Evolutionary conservation across 2,329 filamentous ascomycete species (phyloP).

Genomic region (Talaromyces sp.): DNA sequence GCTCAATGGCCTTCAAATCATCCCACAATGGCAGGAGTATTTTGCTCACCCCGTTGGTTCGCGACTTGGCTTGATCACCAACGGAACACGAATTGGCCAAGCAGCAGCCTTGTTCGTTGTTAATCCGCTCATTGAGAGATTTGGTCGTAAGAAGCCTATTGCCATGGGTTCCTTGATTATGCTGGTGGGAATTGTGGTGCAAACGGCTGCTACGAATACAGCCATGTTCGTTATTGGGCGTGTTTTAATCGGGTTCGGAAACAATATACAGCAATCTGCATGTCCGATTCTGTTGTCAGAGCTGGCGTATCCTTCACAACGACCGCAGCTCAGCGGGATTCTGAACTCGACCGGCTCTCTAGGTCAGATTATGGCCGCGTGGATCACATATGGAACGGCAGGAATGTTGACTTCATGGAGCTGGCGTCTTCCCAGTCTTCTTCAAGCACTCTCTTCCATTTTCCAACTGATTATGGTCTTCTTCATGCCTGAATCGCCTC

Average conservation of each 20-base stretch:
- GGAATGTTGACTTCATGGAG: slow-evolving; percentile 37
- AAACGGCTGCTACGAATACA: neutral
- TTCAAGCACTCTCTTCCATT: slow-evolving; percentile 35
- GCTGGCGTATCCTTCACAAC: slow-evolving; percentile 57
- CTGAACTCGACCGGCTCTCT: slow-evolving; percentile 49
- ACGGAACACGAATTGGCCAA: neutral
- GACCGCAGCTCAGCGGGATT: slow-evolving; percentile 54
- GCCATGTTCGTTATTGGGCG: slow-evolving; percentile 58
- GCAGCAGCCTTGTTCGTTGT: neutral
- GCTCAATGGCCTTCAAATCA: slow-evolving; percentile 3
- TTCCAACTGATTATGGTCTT: slow-evolving; percentile 17
- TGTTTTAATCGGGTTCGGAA: slow-evolving; percentile 57
- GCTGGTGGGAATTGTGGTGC: neutral
- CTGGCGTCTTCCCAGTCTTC: slow-evolving; percentile 43
- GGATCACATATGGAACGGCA: slow-evolving; percentile 24
- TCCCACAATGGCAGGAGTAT: slow-evolving; percentile 2
- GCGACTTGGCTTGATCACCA: neutral
- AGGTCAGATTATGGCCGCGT: slow-evolving; percentile 24
- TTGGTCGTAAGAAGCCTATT: neutral
- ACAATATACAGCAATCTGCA: slow-evolving; percentile 55
- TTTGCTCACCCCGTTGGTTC: slow-evolving; percentile 1
- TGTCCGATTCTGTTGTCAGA: slow-evolving; percentile 57
- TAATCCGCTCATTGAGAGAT: neutral
- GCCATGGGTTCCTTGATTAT: neutral
- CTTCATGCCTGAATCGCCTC: slow-evolving; percentile 11